Percentiles rank a stretch among this genome's conserved stretches.
Conservation (phyloP, 2,329 filamentous ascomycete genomes). For the Catunica adiposa region DNA sequence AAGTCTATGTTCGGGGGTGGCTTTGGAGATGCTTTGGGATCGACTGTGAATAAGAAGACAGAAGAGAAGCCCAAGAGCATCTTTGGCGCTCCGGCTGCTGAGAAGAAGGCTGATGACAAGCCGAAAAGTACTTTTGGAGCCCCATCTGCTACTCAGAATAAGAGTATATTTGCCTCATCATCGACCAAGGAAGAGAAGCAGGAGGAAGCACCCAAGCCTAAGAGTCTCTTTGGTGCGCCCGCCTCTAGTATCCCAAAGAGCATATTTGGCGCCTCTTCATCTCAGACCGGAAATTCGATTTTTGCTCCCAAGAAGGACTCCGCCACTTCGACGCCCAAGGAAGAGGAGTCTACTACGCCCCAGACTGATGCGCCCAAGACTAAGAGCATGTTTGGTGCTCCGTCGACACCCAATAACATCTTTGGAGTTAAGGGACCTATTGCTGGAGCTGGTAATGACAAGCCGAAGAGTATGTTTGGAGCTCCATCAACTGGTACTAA, state of each 20-base stretch:
- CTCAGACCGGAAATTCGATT: neutral
- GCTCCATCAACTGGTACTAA: slow-evolving; percentile 15
- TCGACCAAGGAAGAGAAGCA: neutral
- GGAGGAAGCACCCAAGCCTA: neutral
- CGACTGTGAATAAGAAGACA: neutral
- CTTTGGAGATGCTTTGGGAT: slow-evolving; percentile 40
- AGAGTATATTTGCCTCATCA: neutral
- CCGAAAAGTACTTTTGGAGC: neutral
- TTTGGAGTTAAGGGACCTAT: neutral
- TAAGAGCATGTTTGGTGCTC: slow-evolving; percentile 10
- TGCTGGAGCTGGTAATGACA: slow-evolving; percentile 20
- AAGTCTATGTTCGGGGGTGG: slow-evolving; percentile 40
- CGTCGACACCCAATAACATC: neutral
- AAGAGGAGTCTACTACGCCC: slow-evolving; percentile 1
- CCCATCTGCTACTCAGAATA: neutral
- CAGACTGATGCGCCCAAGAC: slow-evolving; percentile 7
- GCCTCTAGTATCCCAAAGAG: neutral
- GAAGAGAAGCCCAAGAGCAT: slow-evolving; percentile 4
- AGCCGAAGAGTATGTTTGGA: slow-evolving; percentile 18
- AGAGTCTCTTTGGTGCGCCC: slow-evolving; percentile 6
- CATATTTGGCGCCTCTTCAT: slow-evolving; percentile 5
- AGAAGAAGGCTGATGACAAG: neutral
- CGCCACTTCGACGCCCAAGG: neutral
- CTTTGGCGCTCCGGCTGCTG: slow-evolving; percentile 4
- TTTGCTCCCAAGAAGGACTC: neutral